These are phyloP conservation scores for Mycena leptocephala DNA, from an alignment of 768 basidiomycete species.

Conservation along the genomic window DNA sequence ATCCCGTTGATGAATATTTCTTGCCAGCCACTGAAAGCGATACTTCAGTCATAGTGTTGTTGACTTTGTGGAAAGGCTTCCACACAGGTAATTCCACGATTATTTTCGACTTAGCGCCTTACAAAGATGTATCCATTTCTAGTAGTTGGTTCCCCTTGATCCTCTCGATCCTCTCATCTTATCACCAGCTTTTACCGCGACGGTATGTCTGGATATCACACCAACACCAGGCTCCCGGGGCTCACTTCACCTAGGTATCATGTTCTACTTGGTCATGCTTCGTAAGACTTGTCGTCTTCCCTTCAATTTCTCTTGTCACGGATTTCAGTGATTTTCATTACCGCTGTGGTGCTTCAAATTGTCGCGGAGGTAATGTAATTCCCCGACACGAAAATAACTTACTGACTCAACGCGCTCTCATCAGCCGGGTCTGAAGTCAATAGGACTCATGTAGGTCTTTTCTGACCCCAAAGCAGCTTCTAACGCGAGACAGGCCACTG, in stretches of 20 bases:
- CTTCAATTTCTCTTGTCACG: background rate
- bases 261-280: constrained; percentile 28
- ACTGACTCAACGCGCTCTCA: background rate
- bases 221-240: too few species aligned
- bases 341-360: background rate
- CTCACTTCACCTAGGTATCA: background rate
- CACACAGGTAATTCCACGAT: background rate
- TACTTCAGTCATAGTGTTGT: constrained; percentile 6
- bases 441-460: constrained; percentile 4
- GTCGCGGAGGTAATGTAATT: background rate
- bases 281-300: background rate
- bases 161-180: background rate
- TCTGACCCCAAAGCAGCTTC: background rate
- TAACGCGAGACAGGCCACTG: constrained; percentile 1
- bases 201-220: too few species aligned
- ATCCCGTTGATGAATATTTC: too few species aligned
- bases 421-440: background rate
- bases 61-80: constrained; percentile 23
- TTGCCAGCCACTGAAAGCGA: background rate
- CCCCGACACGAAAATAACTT: background rate
- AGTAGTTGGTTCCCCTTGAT: too few species aligned
- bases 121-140: background rate
- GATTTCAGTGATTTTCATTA: background rate
- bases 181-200: constrained; percentile 22
- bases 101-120: too few species aligned